A percentile compares a stretch with the other conserved stretches of the same genome.
phyloP scores from a whole-genome alignment of 2,329 filamentous ascomycete genomes.

The Verticillium dahliae region DNA sequence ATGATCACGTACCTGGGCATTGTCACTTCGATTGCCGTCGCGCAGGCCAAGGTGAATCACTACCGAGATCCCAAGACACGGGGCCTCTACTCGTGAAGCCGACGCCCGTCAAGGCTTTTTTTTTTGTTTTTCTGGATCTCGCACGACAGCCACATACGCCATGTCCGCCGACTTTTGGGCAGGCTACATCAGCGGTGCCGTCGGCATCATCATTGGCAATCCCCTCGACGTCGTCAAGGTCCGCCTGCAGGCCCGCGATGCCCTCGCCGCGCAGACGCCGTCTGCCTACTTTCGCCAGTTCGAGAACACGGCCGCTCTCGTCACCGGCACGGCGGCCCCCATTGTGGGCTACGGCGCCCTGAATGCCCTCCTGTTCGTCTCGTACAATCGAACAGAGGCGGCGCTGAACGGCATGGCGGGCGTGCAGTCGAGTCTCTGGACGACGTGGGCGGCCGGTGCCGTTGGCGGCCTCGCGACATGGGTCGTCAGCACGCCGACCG shows the following conservation, averaged over 20 bases:
- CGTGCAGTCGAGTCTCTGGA: conserved; percentile 44
- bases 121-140: neutral
- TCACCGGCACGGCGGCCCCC: conserved; percentile 71
- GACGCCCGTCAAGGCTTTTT: too few species aligned
- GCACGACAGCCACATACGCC: neutral
- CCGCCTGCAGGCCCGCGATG: conserved; percentile 60
- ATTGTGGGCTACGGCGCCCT: conserved; percentile 85
- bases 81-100: conserved; percentile 4
- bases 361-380: conserved; percentile 83
- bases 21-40: conserved; percentile 9
- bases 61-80: conserved; percentile 7
- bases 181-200: conserved; percentile 80
- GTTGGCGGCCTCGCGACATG: conserved; percentile 79
- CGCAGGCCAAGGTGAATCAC: conserved; percentile 9
- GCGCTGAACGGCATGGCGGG: conserved; percentile 41
- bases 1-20: conserved; percentile 11
- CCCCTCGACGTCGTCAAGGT: conserved; percentile 54
- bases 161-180: conserved; percentile 94
- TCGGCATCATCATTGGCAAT: conserved; percentile 46
- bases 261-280: conserved; percentile 7
- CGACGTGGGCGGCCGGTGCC: conserved; percentile 74
- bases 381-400: conserved; percentile 78
- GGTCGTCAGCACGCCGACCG: conserved; percentile 79
- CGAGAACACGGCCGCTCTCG: conserved; percentile 29
- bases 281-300: conserved; percentile 22